Conservation (phyloP, 805 yeast genomes). For the Pichia eremophila region DNA sequence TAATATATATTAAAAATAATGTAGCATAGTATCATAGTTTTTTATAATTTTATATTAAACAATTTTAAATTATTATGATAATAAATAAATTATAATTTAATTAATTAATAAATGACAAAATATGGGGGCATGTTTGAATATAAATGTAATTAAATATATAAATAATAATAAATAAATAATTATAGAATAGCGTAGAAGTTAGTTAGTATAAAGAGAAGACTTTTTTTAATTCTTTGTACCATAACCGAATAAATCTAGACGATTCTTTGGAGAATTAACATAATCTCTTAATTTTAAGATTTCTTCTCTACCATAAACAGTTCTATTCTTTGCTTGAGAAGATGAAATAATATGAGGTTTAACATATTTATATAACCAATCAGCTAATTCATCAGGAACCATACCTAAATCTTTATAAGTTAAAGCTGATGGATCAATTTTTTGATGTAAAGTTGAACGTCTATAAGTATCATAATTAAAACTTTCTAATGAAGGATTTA, state of each 20-base stretch:
- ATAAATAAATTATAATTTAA: too few species aligned
- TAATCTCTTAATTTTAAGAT: slow-evolving; percentile 27
- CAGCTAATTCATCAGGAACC: slow-evolving; percentile 43
- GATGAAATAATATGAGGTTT: slow-evolving; percentile 28
- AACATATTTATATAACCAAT: slow-evolving; percentile 36
- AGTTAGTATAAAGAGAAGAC: too few species aligned
- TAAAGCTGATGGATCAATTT: slow-evolving; percentile 47
- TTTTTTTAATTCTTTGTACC: slow-evolving; percentile 9
- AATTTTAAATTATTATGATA: too few species aligned
- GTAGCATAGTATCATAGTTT: too few species aligned
- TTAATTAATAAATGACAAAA: too few species aligned
- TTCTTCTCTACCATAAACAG: slow-evolving; percentile 30
- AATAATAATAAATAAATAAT: too few species aligned
- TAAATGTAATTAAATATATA: too few species aligned
- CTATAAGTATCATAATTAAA: slow-evolving; percentile 65
- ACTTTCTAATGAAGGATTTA: slow-evolving; percentile 31
- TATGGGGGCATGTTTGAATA: too few species aligned
- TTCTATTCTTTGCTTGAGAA: slow-evolving; percentile 29
- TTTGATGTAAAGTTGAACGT: slow-evolving; percentile 63
- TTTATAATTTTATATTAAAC: too few species aligned
- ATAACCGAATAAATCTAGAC: slow-evolving; percentile 24
- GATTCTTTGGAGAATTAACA: slow-evolving; percentile 28
- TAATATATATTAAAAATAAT: too few species aligned
- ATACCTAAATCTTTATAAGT: slow-evolving; percentile 68
- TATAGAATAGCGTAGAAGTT: too few species aligned